These are phyloP conservation scores for Pyrenophora tritici-repentis DNA, from an alignment of 2,329 filamentous ascomycete species.

Conservation along the genomic window DNA sequence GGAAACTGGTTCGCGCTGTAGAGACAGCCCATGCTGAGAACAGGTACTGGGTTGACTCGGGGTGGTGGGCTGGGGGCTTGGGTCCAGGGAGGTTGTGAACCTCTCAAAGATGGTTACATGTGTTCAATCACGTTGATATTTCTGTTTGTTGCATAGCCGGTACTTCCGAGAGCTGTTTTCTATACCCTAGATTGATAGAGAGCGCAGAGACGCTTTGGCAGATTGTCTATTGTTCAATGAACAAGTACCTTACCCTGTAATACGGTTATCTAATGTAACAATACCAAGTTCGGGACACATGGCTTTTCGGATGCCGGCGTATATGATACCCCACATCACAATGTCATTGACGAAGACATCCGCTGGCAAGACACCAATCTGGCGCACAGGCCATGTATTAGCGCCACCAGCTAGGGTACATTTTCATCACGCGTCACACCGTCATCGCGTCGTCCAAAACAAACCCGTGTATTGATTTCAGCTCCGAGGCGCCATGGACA, in stretches of 20 bases:
- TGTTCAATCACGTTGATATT: neutral
- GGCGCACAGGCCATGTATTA: constrained; percentile 5
- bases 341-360: no score
- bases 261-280: no score
- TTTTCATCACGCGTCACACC: constrained; percentile 11
- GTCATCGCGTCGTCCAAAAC: constrained; percentile 3
- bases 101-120: neutral
- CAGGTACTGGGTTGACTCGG: constrained; percentile 38
- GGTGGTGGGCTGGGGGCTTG: constrained; percentile 46
- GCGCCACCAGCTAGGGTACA: constrained; percentile 6
- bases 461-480: constrained; percentile 6
- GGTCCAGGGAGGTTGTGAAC: constrained; percentile 15
- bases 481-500: constrained; percentile 26
- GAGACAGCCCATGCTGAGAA: constrained; percentile 40
- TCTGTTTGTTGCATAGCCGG: neutral
- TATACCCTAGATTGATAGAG: no score
- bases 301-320: no score
- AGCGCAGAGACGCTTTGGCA: no score
- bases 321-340: no score
- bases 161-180: neutral
- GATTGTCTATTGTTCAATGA: no score
- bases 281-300: no score
- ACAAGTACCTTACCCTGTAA: no score
- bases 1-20: constrained; percentile 36
- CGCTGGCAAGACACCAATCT: no score